A percentile compares a stretch with the other conserved stretches of the same genome.
Conservation (phyloP, 176 grass and related monocot genomes). For the Cocos nucifera region DNA sequence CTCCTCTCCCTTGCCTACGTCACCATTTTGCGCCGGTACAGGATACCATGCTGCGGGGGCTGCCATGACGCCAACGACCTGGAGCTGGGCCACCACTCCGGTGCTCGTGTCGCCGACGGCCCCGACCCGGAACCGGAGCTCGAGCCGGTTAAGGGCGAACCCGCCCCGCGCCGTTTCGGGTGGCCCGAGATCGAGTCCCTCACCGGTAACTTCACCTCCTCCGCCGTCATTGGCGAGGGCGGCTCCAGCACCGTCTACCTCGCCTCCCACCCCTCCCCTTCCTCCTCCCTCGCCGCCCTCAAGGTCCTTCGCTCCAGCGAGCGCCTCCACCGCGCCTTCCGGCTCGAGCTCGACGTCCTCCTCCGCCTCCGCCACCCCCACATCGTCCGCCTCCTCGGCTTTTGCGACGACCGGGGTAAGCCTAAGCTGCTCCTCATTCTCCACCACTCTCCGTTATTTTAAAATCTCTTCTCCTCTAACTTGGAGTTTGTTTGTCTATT, state of each 20-base stretch:
- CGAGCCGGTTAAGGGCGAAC: background rate
- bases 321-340: conserved; percentile 7
- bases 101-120: no score
- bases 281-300: background rate
- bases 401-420: conserved; percentile 6
- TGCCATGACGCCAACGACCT: background rate
- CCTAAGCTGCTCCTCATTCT: no score
- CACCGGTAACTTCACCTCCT: background rate
- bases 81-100: background rate
- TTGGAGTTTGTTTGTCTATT: background rate
- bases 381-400: conserved; percentile 9
- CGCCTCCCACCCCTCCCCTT: background rate
- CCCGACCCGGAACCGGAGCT: background rate
- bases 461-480: background rate
- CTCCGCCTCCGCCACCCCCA: conserved; percentile 1
- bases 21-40: background rate
- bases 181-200: conserved; percentile 6
- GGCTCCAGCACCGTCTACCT: conserved; percentile 15
- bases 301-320: conserved; percentile 11
- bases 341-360: conserved; percentile 7
- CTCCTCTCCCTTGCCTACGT: background rate
- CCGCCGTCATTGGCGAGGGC: conserved; percentile 7
- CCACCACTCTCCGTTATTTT: background rate
- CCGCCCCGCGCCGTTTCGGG: background rate
- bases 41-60: background rate